Base-by-base conservation (phyloP, 192 early-diverging fungal genomes). In the Phycomyces nitens region DNA sequence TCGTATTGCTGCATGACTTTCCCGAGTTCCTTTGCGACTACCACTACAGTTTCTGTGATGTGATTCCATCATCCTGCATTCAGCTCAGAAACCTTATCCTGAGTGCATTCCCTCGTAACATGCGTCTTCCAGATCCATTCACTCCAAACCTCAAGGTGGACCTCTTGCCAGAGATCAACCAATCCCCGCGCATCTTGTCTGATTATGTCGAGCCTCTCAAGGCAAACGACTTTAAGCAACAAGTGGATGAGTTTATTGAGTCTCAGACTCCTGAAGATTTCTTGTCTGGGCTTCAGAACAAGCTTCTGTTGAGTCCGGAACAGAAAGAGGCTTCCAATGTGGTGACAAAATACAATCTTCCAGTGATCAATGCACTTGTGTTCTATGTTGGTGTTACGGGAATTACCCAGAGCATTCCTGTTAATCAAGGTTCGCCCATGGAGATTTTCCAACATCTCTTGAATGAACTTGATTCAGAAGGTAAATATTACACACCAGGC, bases 51-150 rank as follows among this genome's bases (percentile, higher is more conserved):
- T 88, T 99, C 68, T 91, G 93, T 66, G 89, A 97, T 76, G 88
- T 92, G 16, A 94, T 99, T 47, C 97, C 97, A 2, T 74, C 83
- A 18, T 81, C 79, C 14, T 99, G 97, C 71, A 90, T 97, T 55
- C 97, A 99, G 72, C 79, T 99, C 23, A 86, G 95, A 29, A 99
- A 99, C 69, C 77, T 99, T 66, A 91, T 99, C 56, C 80, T 99
- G n/a, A 94, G 92, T 60, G 95, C 97, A 3, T 97, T 94, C 77
- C 95, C 97, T 20, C 82, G 92, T 39, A 88, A 89, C 56, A 96
- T 97, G 95, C 84, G 92, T 21, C 80, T 97, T 58, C 97, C 97
- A 0, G 97, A 99, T 76, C 97, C 97, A 12, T 94, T 97, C 70
- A 93, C 94, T 4, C 94, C 93, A 5, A 94, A 95, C 64, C 80